Evolutionary conservation across 1,284 basidiomycete species (phyloP), one percentile per base, ranked within the genome.

Genomic region (Bondarzewia mesenterica): DNA sequence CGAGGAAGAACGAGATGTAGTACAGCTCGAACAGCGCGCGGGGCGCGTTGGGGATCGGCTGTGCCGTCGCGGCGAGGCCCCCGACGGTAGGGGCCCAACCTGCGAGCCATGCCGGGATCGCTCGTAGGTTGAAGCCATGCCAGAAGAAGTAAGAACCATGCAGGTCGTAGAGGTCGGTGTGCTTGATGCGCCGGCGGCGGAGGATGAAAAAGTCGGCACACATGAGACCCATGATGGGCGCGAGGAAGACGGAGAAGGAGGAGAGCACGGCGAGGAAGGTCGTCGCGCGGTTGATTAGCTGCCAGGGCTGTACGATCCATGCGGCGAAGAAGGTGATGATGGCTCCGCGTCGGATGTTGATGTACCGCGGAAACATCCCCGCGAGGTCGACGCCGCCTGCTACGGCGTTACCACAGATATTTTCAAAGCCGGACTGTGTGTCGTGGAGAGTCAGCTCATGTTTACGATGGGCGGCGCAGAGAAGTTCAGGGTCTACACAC

Each of bases 321-420:
- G 48, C 50, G 27, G 52, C 48, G 40, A 57, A 32, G 52, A 56
- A 54, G n/a, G 52, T 54, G 52, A 57, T 52, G 38, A 54, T 37
- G 18, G 56, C 56, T 21, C 56, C 56, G n/a, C 56, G 56, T 21
- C 52, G 54, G 49, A 57, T 57, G 54, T 56, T 56, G 52, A 57
- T 52, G 46, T 56, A 57, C n/a, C 42, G 42, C 8, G 55, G 55
- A 48, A 55, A 57, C 36, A 53, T 51, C 23, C 54, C 55, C 20
- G 53, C 37, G 18, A 57, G 48, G 25, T 55, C 55, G 38, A 57
- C 48, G 21, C 55, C 55, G 15, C 50, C 50, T 6, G 54, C 46
- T 22, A 57, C 54, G 32, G 53, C 52, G 35, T 57, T 54, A n/a
- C 51, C 54, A 32, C 50, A 51, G 36, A 53, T 52, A 46, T 55